These are phyloP conservation scores for Claviceps humidiphila DNA, from an alignment of 2,329 filamentous ascomycete species.

Conservation along the genomic window DNA sequence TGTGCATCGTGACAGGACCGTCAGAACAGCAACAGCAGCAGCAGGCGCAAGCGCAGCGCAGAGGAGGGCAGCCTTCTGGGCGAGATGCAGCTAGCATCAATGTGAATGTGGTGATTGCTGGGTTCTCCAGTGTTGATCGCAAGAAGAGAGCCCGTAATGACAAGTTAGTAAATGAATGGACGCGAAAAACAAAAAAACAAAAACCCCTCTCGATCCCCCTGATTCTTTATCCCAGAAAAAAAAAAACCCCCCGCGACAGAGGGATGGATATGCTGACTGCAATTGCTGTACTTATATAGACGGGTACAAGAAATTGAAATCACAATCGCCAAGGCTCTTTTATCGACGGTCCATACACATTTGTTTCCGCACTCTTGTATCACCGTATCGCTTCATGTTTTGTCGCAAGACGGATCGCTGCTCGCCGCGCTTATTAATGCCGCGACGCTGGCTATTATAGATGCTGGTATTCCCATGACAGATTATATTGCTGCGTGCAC, in stretches of 20 bases:
- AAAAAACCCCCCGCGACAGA: not conserved
- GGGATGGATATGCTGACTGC: not conserved
- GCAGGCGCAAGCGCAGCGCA: constrained; percentile 38
- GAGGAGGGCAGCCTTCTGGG: constrained; percentile 31
- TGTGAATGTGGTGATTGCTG: constrained; percentile 74
- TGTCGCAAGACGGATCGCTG: constrained; percentile 80
- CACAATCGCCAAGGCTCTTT: constrained; percentile 65
- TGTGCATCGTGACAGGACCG: constrained; percentile 83
- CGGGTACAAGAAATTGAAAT: constrained; percentile 69
- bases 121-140: constrained; percentile 77
- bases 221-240: not conserved
- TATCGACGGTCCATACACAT: constrained; percentile 67
- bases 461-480: constrained; percentile 90
- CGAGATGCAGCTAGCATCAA: constrained; percentile 45
- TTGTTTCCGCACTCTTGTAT: constrained; percentile 84
- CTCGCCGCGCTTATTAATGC: constrained; percentile 87
- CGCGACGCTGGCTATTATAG: constrained; percentile 77
- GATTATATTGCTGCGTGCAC: constrained; percentile 86
- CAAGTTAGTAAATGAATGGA: constrained; percentile 43
- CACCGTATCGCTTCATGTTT: constrained; percentile 68
- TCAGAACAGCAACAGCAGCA: constrained; percentile 53
- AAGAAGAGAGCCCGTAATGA: constrained; percentile 63
- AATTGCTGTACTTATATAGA: constrained; percentile 36
- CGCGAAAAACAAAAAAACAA: no score
- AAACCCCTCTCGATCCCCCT: not conserved